Percentiles rank a stretch among this genome's conserved stretches.
phyloP scores from a whole-genome alignment of 78 protist genomes.

The Dictyostelium intermedium region DNA sequence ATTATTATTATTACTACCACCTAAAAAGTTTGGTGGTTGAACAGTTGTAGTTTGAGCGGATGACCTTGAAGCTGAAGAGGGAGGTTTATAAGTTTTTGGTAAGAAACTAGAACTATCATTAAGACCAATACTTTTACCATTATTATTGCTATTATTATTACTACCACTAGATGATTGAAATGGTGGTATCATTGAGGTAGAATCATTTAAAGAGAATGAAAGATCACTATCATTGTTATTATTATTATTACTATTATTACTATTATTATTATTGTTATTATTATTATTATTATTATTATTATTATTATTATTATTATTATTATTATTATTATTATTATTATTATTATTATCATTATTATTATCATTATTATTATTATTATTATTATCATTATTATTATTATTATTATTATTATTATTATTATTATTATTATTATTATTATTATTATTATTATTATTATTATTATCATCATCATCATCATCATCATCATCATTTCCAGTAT shows the following conservation, averaged over 20 bases:
- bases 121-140: neutral
- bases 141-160: neutral
- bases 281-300: too few relatives aligned
- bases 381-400: too few relatives aligned
- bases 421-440: too few relatives aligned
- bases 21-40: conserved; percentile 4
- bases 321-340: neutral
- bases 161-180: neutral
- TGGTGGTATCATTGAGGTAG: neutral
- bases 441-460: too few relatives aligned
- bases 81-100: neutral
- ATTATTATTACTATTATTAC: too few relatives aligned
- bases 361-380: neutral
- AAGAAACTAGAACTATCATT: neutral
- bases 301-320: neutral
- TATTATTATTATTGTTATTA: neutral
- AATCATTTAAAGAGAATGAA: neutral
- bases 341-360: neutral
- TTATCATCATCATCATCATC: too few relatives aligned
- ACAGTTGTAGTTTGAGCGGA: neutral
- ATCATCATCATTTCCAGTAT: neutral
- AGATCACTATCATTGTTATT: neutral
- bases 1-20: conserved; percentile 8
- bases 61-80: neutral
- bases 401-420: too few relatives aligned